A percentile compares a stretch with the other conserved stretches of the same genome.
phyloP scores from a whole-genome alignment of 345 rosid species.

The Anastatica hierochuntica region DNA sequence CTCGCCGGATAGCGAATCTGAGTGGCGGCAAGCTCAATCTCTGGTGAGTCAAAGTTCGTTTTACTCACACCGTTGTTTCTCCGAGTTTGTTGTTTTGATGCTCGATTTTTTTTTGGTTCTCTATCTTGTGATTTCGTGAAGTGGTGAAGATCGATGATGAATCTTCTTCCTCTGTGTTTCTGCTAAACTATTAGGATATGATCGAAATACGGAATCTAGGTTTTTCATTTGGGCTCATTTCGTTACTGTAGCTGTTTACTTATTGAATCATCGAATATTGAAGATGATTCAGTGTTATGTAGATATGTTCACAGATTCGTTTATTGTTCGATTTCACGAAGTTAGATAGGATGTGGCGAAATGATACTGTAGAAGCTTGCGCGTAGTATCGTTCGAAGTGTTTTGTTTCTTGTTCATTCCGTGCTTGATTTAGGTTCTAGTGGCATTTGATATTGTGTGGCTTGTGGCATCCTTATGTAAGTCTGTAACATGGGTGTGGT shows the following conservation, averaged over 20 bases:
- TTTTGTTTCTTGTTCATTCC: background rate
- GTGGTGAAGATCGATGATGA: constrained; percentile 8
- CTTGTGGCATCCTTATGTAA: background rate
- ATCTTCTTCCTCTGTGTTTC: background rate
- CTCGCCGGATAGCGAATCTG: constrained; percentile 4
- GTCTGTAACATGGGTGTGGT: constrained; percentile 6
- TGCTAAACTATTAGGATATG: background rate
- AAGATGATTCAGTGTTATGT: background rate
- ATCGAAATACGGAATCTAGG: constrained; percentile 22
- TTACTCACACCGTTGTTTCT: constrained; percentile 13
- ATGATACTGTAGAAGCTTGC: background rate
- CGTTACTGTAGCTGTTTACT: constrained; percentile 1
- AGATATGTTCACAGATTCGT: background rate
- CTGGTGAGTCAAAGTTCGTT: constrained; percentile 8
- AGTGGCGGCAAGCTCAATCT: constrained; percentile 22
- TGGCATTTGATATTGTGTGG: constrained; percentile 2
- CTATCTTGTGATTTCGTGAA: constrained; percentile 4
- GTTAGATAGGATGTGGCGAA: background rate
- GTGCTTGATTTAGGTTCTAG: background rate
- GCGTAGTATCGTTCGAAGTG: background rate
- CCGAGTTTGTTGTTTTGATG: background rate
- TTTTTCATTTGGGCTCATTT: constrained; percentile 11
- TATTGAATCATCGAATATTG: background rate
- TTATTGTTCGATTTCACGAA: background rate
- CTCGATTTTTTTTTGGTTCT: constrained; percentile 7